phyloP scores from a whole-genome alignment of 2,329 filamentous ascomycete species.

The Ophiostoma montium region DNA sequence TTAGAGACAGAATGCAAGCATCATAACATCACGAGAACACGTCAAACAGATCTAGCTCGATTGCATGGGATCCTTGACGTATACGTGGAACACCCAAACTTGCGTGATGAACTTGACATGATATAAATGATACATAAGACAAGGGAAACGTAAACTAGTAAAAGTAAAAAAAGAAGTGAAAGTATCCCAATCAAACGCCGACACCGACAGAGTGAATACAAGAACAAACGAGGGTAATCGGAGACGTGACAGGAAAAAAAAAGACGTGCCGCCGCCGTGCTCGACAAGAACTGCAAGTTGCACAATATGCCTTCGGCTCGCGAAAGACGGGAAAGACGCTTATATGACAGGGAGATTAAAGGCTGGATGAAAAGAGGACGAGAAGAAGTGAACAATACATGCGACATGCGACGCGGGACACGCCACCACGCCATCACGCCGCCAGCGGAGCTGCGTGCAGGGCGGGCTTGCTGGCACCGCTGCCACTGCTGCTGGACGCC shows the following conservation, averaged over 20 bases:
- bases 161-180: background rate
- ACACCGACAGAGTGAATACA: background rate
- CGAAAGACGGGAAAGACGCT: background rate
- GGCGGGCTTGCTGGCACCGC: slow-evolving; percentile 52
- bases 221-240: background rate
- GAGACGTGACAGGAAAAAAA: background rate
- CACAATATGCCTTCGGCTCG: background rate
- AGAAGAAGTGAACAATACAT: slow-evolving; percentile 2
- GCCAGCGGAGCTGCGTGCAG: slow-evolving; percentile 79
- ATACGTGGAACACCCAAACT: slow-evolving; percentile 4
- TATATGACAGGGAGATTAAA: background rate
- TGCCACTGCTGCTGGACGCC: slow-evolving; percentile 27
- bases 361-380: background rate
- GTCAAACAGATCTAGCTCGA: no score
- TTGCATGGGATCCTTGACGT: slow-evolving; percentile 6
- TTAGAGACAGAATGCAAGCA: no score
- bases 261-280: background rate
- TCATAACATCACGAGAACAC: no score
- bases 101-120: background rate
- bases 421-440: no score
- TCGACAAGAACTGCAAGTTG: background rate
- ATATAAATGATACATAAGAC: background rate
- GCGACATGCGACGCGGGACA: no score
- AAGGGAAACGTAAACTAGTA: background rate
- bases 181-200: background rate